Evolutionary conservation across 2,329 filamentous ascomycete species (phyloP), one percentile per base, ranked within the genome.

Genomic region (Paecilomyces fulvus): DNA sequence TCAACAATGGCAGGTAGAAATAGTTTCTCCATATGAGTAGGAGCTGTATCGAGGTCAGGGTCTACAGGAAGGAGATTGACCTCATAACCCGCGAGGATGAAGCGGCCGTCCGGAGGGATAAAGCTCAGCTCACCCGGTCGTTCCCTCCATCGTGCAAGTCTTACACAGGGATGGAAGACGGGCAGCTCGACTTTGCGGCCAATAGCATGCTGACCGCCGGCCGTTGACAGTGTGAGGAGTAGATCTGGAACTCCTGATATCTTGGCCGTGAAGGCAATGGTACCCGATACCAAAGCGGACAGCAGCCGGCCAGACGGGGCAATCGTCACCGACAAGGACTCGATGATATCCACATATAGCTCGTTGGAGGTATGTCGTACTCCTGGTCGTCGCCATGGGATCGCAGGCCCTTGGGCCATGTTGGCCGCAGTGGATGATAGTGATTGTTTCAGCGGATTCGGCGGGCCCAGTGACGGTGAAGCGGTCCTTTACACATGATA

Each of bases 341-440:
- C 94, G 59, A 99, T 85, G 11, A 99, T 85, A 70, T 99, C 94
- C 56, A 96, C 92, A 70, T 97, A 97, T 63, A 99, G 80, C 73
- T 99, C 94, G 73, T 97, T 99, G 55, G 89, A 95, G 3, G 92
- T 97, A 72, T 99, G 94, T 14, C 92, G 83, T 54, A 99, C 94
- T 66, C 96, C 96, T 43, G 90, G 85, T 59, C 91, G 82, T 59
- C 94, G 84, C 94, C 94, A 99, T 1, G 92, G 92, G 46, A 97
- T 83, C 2, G 84, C 78, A 57, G 69, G 80, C 62, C 67, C 76
- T 57, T 64, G 73, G 61, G 65, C 60, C 51, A 59, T 64, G 65
- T 72, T 64, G 57, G 65, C 57, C 28, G 62, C 57, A 12, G 61
- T 46, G 58, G 65, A 63, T 49, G 68, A 67, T 60, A 75, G 66